These are phyloP conservation scores for Monoraphidium neglectum DNA, from an alignment of 139 green algal genomes.

Conservation along the genomic window DNA sequence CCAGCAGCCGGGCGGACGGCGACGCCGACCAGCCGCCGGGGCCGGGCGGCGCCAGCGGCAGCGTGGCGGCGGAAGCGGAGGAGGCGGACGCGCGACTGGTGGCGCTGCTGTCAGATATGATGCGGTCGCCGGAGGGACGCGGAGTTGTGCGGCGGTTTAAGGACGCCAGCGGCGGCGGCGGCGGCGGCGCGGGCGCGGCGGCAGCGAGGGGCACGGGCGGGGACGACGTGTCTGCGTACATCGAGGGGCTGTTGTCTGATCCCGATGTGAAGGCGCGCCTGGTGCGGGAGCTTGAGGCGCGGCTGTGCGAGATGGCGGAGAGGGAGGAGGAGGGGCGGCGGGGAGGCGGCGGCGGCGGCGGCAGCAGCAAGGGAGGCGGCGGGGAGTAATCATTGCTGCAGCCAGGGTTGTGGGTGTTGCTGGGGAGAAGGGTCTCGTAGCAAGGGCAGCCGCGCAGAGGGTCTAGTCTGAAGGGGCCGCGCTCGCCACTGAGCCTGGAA, in stretches of 20 bases:
- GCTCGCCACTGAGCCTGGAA: no score
- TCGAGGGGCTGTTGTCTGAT: conserved; percentile 22
- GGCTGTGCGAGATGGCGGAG: conserved; percentile 12
- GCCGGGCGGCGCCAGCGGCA: conserved; percentile 4
- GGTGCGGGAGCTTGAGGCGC: conserved; percentile 17
- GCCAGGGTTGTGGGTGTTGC: no score
- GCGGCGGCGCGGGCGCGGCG: background rate
- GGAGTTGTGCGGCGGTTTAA: background rate
- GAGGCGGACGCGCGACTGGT: conserved; percentile 11
- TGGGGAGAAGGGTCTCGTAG: no score
- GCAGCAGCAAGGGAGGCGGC: no score
- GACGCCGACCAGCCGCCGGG: background rate
- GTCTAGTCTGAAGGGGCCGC: no score
- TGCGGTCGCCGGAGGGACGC: conserved; percentile 9
- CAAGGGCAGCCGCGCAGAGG: no score
- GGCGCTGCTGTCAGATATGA: conserved; percentile 11
- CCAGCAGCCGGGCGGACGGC: background rate
- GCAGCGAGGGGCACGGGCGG: background rate
- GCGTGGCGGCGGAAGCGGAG: background rate
- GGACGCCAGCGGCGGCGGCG: background rate
- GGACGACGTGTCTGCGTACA: background rate
- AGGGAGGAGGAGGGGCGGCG: background rate
- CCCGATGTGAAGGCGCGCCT: conserved; percentile 18
- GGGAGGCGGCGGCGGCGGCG: conserved; percentile 6
- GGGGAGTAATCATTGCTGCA: no score